Conservation (phyloP, 2,329 filamentous ascomycete species). For the Dactylellina drechsleri region DNA sequence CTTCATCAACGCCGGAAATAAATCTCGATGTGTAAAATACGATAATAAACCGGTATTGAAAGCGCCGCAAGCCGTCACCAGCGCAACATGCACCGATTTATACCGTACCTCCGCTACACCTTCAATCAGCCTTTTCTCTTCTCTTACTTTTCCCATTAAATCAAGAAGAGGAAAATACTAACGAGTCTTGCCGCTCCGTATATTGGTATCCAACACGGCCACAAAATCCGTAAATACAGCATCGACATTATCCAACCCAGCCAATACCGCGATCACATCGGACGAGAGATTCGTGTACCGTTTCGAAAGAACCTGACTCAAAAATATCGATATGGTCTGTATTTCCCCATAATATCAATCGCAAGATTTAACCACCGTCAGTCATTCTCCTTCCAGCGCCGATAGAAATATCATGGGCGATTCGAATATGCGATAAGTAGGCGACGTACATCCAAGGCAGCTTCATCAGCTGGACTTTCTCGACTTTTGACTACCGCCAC, state of each 20-base stretch:
- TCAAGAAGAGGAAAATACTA: conserved; percentile 67
- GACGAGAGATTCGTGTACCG: conserved; percentile 95
- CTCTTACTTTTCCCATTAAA: conserved; percentile 58
- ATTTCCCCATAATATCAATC: background rate
- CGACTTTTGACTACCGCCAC: conserved; percentile 74
- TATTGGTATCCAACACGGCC: conserved; percentile 79
- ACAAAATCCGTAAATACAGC: conserved; percentile 89
- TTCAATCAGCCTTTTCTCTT: conserved; percentile 75
- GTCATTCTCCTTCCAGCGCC: background rate
- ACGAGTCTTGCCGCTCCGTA: conserved; percentile 79
- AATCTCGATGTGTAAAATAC: conserved; percentile 92
- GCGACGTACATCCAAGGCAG: conserved; percentile 82
- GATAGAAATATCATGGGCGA: background rate
- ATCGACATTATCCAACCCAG: conserved; percentile 89
- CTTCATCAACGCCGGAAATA: conserved; percentile 96
- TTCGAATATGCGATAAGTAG: background rate
- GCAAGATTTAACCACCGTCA: background rate
- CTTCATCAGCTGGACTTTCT: conserved; percentile 72
- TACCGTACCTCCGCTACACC: conserved; percentile 75
- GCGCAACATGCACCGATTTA: conserved; percentile 81
- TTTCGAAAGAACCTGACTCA: conserved; percentile 83
- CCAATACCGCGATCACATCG: conserved; percentile 88
- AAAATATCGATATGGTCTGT: conserved; percentile 88
- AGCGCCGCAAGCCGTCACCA: conserved; percentile 88
- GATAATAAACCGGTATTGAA: conserved; percentile 94